Conservation (phyloP, 106 monocot genomes). For the Triglochin maritima region DNA sequence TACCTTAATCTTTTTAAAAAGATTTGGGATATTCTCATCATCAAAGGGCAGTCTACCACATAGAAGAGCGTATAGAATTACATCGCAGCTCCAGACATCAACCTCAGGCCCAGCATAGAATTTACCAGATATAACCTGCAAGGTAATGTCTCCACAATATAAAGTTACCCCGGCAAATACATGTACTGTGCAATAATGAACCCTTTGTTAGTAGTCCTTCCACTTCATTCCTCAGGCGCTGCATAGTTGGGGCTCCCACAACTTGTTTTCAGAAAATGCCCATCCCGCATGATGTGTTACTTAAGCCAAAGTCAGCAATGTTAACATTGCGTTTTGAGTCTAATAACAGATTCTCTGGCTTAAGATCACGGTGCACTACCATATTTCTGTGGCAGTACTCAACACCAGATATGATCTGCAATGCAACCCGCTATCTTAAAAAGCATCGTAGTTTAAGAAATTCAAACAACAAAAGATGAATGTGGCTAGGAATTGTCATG, state of each 20-base stretch:
- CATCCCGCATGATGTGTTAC: constrained; percentile 19
- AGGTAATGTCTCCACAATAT: background rate
- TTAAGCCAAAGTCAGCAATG: constrained; percentile 20
- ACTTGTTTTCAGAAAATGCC: constrained; percentile 20
- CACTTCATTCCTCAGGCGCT: constrained; percentile 12
- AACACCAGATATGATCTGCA: constrained; percentile 23
- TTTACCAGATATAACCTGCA: constrained; percentile 22
- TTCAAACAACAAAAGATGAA: no score
- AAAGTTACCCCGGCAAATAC: background rate
- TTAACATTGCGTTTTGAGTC: constrained; percentile 21
- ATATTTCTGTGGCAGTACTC: constrained; percentile 28
- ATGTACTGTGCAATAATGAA: background rate
- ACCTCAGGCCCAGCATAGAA: constrained; percentile 21
- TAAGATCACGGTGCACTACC: constrained; percentile 19
- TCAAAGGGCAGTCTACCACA: constrained; percentile 24
- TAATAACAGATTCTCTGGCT: constrained; percentile 16
- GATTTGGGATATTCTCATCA: constrained; percentile 23
- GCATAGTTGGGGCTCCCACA: constrained; percentile 26
- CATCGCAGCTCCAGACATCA: constrained; percentile 22
- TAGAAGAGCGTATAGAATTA: constrained; percentile 19
- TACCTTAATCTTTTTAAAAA: constrained; percentile 22
- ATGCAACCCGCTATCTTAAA: no score
- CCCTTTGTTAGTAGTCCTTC: background rate
- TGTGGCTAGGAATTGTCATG: no score
- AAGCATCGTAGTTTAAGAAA: no score